These are phyloP conservation scores for Juglanconis juglandina DNA, from an alignment of 2,329 filamentous ascomycete species.

Conservation along the genomic window DNA sequence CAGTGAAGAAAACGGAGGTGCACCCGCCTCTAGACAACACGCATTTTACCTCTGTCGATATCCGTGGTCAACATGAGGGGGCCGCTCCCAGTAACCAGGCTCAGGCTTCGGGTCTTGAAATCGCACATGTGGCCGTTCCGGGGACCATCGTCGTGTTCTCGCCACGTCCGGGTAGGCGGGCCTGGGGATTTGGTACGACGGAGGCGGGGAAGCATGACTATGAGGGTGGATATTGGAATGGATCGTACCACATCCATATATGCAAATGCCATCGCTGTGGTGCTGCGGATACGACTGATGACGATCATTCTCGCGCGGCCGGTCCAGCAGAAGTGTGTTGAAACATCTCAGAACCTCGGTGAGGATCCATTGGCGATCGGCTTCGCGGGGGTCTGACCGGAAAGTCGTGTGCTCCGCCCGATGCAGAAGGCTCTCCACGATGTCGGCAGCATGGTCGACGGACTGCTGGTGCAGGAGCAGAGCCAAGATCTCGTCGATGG, in stretches of 20 bases:
- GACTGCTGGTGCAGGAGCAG: background rate
- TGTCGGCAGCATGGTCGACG: background rate
- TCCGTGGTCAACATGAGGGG: background rate
- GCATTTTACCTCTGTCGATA: background rate
- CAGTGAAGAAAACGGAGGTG: too few relatives aligned
- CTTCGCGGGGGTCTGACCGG: background rate
- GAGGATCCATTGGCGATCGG: conserved; percentile 4
- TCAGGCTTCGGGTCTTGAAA: background rate
- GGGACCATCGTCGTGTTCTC: background rate
- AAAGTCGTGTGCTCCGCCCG: background rate
- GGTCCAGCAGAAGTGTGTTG: background rate
- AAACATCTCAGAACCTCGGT: background rate
- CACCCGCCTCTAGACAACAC: too few relatives aligned
- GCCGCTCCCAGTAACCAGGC: background rate
- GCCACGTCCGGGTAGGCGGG: background rate
- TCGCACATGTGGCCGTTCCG: background rate
- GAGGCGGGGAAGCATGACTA: background rate
- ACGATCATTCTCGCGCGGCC: background rate
- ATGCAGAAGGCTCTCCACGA: conserved; percentile 1
- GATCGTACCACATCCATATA: background rate
- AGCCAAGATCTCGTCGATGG: background rate
- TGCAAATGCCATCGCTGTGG: background rate
- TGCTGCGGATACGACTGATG: background rate
- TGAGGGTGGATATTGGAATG: background rate
- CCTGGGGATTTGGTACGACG: background rate